Base-by-base conservation (phyloP, 305 asterid genomes). In the Fraxinus xanthoxyloides region DNA sequence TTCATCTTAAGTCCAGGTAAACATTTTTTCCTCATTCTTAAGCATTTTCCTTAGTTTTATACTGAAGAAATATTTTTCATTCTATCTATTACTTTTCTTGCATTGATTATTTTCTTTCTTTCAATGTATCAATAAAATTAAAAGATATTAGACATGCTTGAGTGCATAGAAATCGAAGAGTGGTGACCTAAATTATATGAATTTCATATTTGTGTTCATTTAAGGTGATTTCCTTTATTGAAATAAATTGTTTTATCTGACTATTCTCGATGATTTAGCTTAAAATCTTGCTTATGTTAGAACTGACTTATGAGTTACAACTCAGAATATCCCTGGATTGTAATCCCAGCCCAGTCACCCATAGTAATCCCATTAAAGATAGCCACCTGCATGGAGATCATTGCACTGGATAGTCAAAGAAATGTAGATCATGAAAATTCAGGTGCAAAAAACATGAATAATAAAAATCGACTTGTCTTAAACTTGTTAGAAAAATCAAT, bases 351-450 rank as follows among this genome's bases (percentile, higher is more conserved):
- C 48, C 98, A 97, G 76, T 98, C 99, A 85, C 99, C 98, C 98
- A 96, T 93, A 26, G 98, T 92, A 78, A 96, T 86, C 79, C 99
- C 98, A 88, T 93, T 92, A 81, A 94, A 87, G 85, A 96, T 87
- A 84, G 48, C 48, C 83, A 96, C 95, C 98, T 94, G 93, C 92
- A 90, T 84, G 83, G 24, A 83, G 31, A 36, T 24, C 23, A 81
- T 59, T 23, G 12, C 54, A 61, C 69, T 26, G 15, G 3, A 23
- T 23, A 24, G 72, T 24, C 1, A 65, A 26, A 65, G 32, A 65
- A 65, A 65, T 65, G 72, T 24, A 65, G 10, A 24, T 63, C 19
- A 8, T 23, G 72, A 65, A 65, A 24, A 65, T 65, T 40, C 35
- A 65, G 24, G 5, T 65, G 31, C 31, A 26, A 65, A n/a, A 65